Percentiles rank a stretch among this genome's conserved stretches.
Evolutionary conservation across 768 basidiomycete genomes (phyloP).

Genomic region (Ramaria rubella): DNA sequence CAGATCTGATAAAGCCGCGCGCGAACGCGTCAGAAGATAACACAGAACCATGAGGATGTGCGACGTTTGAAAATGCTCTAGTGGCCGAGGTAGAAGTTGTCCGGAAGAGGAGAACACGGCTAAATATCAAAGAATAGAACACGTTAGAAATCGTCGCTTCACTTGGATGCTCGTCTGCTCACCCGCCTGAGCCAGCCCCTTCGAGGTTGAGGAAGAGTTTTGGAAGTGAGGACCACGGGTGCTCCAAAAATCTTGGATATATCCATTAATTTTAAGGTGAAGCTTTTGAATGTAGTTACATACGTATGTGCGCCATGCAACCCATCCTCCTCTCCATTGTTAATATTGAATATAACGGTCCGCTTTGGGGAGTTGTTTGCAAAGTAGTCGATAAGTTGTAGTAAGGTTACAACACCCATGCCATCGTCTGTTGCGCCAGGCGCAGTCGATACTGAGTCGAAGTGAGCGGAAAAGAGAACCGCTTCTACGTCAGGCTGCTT

Average conservation of each 20-base stretch:
- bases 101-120: conserved; percentile 73
- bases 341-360: conserved; percentile 76
- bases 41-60: conserved; percentile 68
- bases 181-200: conserved; percentile 77
- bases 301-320: conserved; percentile 67
- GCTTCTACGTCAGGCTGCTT: conserved; percentile 39
- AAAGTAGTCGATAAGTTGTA: conserved; percentile 56
- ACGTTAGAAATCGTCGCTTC: neutral
- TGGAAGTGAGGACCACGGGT: conserved; percentile 65
- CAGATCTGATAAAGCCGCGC: conserved; percentile 56
- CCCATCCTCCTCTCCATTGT: conserved; percentile 80
- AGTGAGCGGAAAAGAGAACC: conserved; percentile 75
- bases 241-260: conserved; percentile 53
- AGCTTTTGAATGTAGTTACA: conserved; percentile 12
- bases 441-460: conserved; percentile 72
- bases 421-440: conserved; percentile 75
- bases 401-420: conserved; percentile 59
- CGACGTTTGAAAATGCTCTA: conserved; percentile 46
- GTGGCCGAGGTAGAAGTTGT: conserved; percentile 55
- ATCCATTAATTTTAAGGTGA: neutral
- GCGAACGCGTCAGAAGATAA: conserved; percentile 64
- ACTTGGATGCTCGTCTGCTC: too few species aligned
- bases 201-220: conserved; percentile 76
- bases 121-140: conserved; percentile 21
- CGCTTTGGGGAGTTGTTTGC: conserved; percentile 41